Evolutionary conservation across 2,329 filamentous ascomycete species (phyloP).

Genomic region (Cladosporium sp.): DNA sequence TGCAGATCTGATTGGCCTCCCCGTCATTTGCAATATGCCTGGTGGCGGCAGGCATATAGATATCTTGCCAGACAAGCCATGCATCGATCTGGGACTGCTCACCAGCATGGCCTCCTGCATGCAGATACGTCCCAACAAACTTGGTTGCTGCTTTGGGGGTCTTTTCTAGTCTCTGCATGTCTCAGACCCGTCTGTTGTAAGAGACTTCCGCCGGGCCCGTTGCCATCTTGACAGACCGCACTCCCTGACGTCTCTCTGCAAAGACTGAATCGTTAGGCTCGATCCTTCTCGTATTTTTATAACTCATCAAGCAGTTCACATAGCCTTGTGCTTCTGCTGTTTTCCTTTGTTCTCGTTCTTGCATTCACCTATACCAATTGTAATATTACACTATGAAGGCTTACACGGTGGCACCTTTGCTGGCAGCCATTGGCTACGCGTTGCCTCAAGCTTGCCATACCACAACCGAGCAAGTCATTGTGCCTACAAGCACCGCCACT

Average conservation of each 20-base stretch:
- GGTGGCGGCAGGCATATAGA: neutral
- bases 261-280: neutral
- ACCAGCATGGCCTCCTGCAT: neutral
- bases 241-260: neutral
- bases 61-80: too few relatives aligned
- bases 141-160: neutral
- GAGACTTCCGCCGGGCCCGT: neutral
- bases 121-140: neutral
- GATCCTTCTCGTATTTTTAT: neutral
- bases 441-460: conserved; percentile 33
- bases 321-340: neutral
- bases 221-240: conserved; percentile 4
- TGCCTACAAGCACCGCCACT: conserved; percentile 34
- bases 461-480: conserved; percentile 30
- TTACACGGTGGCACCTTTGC: conserved; percentile 25
- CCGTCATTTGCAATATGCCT: neutral
- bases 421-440: conserved; percentile 26
- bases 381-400: conserved; percentile 24
- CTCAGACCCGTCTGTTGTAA: neutral
- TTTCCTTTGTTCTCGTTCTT: neutral
- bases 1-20: neutral
- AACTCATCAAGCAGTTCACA: neutral
- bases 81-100: neutral
- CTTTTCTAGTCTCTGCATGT: neutral
- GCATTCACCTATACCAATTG: neutral